phyloP scores from a whole-genome alignment of 2,329 filamentous ascomycete species.

The Claviceps pusilla region DNA sequence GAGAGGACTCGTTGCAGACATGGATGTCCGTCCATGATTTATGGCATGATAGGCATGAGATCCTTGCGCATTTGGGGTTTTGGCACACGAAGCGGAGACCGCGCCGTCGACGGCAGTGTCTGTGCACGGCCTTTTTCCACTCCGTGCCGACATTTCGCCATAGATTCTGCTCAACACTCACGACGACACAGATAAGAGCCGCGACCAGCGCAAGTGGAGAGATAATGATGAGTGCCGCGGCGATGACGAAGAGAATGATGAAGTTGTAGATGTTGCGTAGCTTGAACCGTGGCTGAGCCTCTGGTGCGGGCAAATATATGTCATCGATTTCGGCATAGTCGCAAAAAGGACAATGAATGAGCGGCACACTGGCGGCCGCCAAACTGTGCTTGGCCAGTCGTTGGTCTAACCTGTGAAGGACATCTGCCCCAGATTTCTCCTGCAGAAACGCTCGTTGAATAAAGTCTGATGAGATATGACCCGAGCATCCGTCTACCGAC shows the following conservation, averaged over 20 bases:
- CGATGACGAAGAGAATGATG: slow-evolving; percentile 35
- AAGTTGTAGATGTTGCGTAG: slow-evolving; percentile 33
- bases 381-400: slow-evolving; percentile 65
- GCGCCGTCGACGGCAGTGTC: slow-evolving; percentile 54
- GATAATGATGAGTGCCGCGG: slow-evolving; percentile 41
- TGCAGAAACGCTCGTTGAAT: slow-evolving; percentile 58
- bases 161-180: slow-evolving; percentile 28
- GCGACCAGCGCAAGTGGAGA: slow-evolving; percentile 35
- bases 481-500: slow-evolving; percentile 64
- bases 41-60: slow-evolving; percentile 68
- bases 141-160: slow-evolving; percentile 27
- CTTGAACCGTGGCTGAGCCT: slow-evolving; percentile 41
- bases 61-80: slow-evolving; percentile 48
- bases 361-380: slow-evolving; percentile 54
- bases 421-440: slow-evolving; percentile 54
- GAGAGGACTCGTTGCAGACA: slow-evolving; percentile 72
- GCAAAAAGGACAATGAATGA: slow-evolving; percentile 82
- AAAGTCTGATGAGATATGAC: slow-evolving; percentile 54
- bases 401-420: slow-evolving; percentile 61
- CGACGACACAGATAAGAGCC: slow-evolving; percentile 28
- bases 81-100: slow-evolving; percentile 67
- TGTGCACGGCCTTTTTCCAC: slow-evolving; percentile 45
- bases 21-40: slow-evolving; percentile 82
- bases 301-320: slow-evolving; percentile 44
- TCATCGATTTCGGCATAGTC: slow-evolving; percentile 80